These are phyloP conservation scores for Pichia eremophila DNA, from an alignment of 805 yeast species.

Conservation along the genomic window DNA sequence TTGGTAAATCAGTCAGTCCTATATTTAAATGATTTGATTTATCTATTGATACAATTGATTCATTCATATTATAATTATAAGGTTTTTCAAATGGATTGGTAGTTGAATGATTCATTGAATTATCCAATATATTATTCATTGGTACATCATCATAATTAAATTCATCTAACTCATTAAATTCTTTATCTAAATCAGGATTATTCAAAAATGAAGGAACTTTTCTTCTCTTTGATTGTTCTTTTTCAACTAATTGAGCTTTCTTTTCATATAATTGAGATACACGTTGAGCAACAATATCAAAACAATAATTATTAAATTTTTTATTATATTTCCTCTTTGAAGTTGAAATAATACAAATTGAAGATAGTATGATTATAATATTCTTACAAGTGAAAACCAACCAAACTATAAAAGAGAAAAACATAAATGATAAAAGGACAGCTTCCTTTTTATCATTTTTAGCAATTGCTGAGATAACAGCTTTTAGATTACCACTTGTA, in stretches of 20 bases:
- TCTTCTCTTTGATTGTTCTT: slow-evolving; percentile 16
- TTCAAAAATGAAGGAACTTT: slow-evolving; percentile 14
- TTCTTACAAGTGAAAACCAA: slow-evolving; percentile 39
- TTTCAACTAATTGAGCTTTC: slow-evolving; percentile 8
- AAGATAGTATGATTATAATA: slow-evolving; percentile 14
- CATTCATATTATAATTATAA: neutral
- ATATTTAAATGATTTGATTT: slow-evolving; percentile 5
- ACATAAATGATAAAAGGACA: slow-evolving; percentile 65
- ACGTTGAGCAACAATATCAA: slow-evolving; percentile 20
- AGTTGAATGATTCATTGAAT: neutral
- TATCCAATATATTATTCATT: neutral
- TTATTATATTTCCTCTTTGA: slow-evolving; percentile 5
- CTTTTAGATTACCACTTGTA: slow-evolving; percentile 29
- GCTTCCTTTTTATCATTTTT: slow-evolving; percentile 54
- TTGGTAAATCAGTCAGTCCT: slow-evolving; percentile 1
- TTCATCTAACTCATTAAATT: neutral
- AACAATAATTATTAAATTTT: slow-evolving; percentile 17
- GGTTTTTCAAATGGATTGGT: neutral
- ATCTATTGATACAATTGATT: neutral
- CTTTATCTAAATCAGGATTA: neutral
- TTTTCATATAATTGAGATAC: slow-evolving; percentile 20
- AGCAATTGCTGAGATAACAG: slow-evolving; percentile 50
- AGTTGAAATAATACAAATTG: slow-evolving; percentile 14
- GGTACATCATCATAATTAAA: neutral
- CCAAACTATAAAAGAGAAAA: slow-evolving; percentile 69